Conservation (phyloP, 2,329 filamentous ascomycete species). For the Calonectria pteridis region DNA sequence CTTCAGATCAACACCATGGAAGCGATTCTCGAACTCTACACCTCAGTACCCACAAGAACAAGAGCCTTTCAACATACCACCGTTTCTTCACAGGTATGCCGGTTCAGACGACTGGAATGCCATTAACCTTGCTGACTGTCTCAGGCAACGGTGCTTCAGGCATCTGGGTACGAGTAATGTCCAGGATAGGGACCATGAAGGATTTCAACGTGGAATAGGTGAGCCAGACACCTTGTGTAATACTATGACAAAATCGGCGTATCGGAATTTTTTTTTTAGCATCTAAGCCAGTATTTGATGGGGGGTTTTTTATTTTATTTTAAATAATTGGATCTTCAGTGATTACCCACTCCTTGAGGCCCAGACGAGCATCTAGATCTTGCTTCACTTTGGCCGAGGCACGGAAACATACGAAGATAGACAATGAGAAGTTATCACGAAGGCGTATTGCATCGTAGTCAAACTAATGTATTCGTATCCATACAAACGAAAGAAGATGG, state of each 20-base stretch:
- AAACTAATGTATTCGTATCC: background rate
- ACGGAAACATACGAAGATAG: background rate
- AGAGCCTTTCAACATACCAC: background rate
- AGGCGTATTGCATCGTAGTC: background rate
- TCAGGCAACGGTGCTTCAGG: background rate
- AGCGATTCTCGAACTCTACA: background rate
- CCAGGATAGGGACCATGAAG: background rate
- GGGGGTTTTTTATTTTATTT: background rate
- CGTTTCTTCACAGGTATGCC: background rate
- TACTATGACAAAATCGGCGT: slow-evolving; percentile 29
- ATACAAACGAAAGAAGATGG: slow-evolving; percentile 31
- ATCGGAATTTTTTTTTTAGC: slow-evolving; percentile 28
- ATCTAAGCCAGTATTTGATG: background rate
- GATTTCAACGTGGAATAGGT: slow-evolving; percentile 30
- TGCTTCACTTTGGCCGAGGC: background rate
- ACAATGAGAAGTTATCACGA: background rate
- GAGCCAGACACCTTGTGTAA: slow-evolving; percentile 39
- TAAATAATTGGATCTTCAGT: background rate
- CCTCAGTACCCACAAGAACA: background rate
- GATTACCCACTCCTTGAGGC: background rate
- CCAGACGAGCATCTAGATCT: background rate
- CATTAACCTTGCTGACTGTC: background rate
- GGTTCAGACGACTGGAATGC: background rate
- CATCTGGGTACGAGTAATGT: background rate
- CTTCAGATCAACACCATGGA: background rate